A percentile compares a stretch with the other conserved stretches of the same genome.
phyloP scores from a whole-genome alignment of 2,329 filamentous ascomycete genomes.

The Parasarocladium wereldwijsianum region DNA sequence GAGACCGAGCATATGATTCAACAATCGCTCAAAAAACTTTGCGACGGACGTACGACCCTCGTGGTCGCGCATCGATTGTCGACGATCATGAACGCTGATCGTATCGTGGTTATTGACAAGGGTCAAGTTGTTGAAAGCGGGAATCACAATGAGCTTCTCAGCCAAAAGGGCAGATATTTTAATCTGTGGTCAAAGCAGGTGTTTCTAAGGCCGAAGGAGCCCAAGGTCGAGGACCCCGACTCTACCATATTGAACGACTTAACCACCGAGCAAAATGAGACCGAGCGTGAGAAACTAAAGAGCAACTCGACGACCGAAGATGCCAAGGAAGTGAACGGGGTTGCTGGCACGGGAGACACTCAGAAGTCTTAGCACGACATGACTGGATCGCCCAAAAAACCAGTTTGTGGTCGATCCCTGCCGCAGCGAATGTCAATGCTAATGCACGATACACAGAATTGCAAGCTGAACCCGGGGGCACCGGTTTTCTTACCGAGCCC shows the following conservation, averaged over 20 bases:
- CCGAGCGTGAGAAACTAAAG: constrained; percentile 17
- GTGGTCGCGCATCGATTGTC: constrained; percentile 57
- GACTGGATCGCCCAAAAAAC: too few relatives aligned
- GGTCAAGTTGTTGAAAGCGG: constrained; percentile 51
- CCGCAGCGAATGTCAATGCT: constrained; percentile 21
- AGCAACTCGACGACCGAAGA: too few relatives aligned
- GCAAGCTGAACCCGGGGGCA: constrained; percentile 38
- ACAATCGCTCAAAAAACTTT: constrained; percentile 41
- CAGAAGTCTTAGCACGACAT: too few relatives aligned
- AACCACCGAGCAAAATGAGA: constrained; percentile 19
- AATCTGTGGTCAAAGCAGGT: constrained; percentile 52
- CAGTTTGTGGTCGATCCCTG: too few relatives aligned
- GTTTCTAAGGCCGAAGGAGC: constrained; percentile 34
- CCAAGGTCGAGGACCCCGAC: neutral
- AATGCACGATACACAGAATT: constrained; percentile 12
- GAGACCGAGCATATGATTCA: constrained; percentile 55
- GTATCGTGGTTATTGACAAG: constrained; percentile 49
- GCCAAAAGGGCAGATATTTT: constrained; percentile 44
- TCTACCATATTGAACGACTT: constrained; percentile 18
- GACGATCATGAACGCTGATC: constrained; percentile 55
- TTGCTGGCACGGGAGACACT: too few relatives aligned
- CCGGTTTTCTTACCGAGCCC: constrained; percentile 34
- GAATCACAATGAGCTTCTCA: constrained; percentile 42
- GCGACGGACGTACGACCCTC: constrained; percentile 48
- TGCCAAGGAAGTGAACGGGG: constrained; percentile 5